Base-by-base conservation (phyloP, 129 eudicot species). In the Flaveria bidentis region DNA sequence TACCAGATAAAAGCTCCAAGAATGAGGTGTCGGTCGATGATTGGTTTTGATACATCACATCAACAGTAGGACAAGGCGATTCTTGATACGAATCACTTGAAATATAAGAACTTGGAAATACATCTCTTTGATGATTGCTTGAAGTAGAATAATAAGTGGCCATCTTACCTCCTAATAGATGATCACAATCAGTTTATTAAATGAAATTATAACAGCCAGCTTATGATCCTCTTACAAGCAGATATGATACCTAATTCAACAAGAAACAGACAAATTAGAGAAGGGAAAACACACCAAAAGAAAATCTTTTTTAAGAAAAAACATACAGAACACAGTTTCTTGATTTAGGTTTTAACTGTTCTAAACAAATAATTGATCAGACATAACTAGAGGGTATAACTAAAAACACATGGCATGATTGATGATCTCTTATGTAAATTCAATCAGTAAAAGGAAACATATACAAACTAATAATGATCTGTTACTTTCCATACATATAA, bases 111-210 rank as follows among this genome's bases (percentile, higher is more conserved):
- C 64, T 79, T 49, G 86, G 84, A 69, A 85, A 80, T 60, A 80
- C 80, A 51, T 93, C 89, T 76, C 85, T 76, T 79, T 85, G 94
- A 82, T 83, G 94, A 83, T 73, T 83, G 46, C 85, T 85, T 83
- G 92, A 79, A 86, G 74, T 85, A 15, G 93, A 78, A 86, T 88
- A 87, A 79, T 85, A 90, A 78, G 98, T 82, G 47, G 92, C 95
- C 98, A 93, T 93, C 67, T 77, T 68, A 42, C 55, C 26, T 73
- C 30, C 71, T 51, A 67, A 51, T 17, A 13, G 26, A 77, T 30
- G 15, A 17, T 66, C 52, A 71, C 22, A 50, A 68, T 52, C 60
- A 53, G 60, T 53, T 23, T 63, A 26, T 33, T 13, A 56, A 67
- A 41, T 41, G 22, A 36, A 49, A 36, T 6, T 52, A 53, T 14